Evolutionary conservation across 2,329 filamentous ascomycete genomes (phyloP).

Genomic region (Plenodomus lindquistii): DNA sequence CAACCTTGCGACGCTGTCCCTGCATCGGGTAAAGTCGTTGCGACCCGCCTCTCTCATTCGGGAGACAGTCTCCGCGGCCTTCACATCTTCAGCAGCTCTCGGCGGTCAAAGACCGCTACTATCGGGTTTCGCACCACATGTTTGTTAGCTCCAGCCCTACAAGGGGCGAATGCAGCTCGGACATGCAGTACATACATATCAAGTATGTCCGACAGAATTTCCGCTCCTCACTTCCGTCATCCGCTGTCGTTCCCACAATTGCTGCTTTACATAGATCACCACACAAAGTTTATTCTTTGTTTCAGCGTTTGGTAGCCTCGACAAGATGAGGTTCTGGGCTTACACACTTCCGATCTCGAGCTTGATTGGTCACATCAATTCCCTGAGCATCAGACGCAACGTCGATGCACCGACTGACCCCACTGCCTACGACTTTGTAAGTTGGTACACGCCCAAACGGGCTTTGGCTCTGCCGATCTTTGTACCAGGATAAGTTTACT

Average conservation of each 20-base stretch:
- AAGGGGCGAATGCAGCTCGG: neutral
- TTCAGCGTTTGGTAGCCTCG: neutral
- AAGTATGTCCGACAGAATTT: neutral
- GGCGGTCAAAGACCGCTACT: neutral
- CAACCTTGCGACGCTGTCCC: neutral
- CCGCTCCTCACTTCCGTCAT: neutral
- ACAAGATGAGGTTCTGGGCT: neutral
- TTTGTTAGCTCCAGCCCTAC: neutral
- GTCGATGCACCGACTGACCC: neutral
- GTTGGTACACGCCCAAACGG: neutral
- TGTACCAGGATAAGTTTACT: neutral
- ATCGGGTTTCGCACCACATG: neutral
- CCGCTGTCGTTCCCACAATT: neutral
- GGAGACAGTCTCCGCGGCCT: neutral
- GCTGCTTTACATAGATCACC: neutral
- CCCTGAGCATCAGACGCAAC: constrained; percentile 1
- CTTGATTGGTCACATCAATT: neutral
- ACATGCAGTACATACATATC: neutral
- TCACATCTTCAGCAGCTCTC: neutral
- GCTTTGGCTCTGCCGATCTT: neutral
- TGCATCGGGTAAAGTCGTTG: neutral
- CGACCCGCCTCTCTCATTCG: neutral
- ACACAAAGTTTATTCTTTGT: neutral
- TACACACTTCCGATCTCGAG: neutral
- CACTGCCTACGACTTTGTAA: constrained; percentile 13